Conservation (phyloP, 1,284 basidiomycete genomes). For the Moesziomyces sp. region DNA sequence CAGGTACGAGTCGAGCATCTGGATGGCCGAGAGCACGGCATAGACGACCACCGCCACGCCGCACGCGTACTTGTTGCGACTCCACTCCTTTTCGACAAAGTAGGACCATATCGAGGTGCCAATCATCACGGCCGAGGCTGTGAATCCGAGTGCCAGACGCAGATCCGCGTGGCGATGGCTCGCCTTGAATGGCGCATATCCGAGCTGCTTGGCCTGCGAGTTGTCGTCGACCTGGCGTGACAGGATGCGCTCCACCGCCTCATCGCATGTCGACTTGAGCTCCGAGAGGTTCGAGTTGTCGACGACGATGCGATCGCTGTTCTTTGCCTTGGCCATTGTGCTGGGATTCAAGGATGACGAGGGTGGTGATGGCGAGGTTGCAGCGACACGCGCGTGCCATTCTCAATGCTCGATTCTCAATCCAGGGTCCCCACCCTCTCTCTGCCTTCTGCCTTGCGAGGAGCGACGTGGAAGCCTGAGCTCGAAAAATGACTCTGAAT, state of each 20-base stretch:
- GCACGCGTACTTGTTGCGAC: slow-evolving; percentile 53
- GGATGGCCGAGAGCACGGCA: slow-evolving; percentile 37
- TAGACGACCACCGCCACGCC: slow-evolving; percentile 54
- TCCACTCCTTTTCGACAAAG: slow-evolving; percentile 63
- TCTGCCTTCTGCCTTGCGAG: too few species aligned
- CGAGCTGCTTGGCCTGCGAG: slow-evolving; percentile 9
- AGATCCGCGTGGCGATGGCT: slow-evolving; percentile 60
- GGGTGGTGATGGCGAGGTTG: background rate
- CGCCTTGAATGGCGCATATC: slow-evolving; percentile 56
- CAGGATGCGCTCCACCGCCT: slow-evolving; percentile 56
- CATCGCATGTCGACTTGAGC: slow-evolving; percentile 62
- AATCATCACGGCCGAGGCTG: slow-evolving; percentile 60
- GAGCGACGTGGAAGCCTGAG: too few species aligned
- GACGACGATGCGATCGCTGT: slow-evolving; percentile 49
- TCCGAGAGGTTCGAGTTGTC: slow-evolving; percentile 59
- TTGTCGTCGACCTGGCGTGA: slow-evolving; percentile 35
- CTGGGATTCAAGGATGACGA: too few species aligned
- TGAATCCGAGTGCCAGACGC: slow-evolving; percentile 52
- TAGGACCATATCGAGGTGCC: slow-evolving; percentile 58
- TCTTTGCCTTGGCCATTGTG: slow-evolving; percentile 17
- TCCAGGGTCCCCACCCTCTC: too few species aligned
- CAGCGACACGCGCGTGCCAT: too few species aligned
- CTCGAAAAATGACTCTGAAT: too few species aligned
- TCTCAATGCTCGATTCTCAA: too few species aligned
- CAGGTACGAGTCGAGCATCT: slow-evolving; percentile 47